These are phyloP conservation scores for Thelonectria olida DNA, from an alignment of 2,329 filamentous ascomycete species.

Conservation along the genomic window DNA sequence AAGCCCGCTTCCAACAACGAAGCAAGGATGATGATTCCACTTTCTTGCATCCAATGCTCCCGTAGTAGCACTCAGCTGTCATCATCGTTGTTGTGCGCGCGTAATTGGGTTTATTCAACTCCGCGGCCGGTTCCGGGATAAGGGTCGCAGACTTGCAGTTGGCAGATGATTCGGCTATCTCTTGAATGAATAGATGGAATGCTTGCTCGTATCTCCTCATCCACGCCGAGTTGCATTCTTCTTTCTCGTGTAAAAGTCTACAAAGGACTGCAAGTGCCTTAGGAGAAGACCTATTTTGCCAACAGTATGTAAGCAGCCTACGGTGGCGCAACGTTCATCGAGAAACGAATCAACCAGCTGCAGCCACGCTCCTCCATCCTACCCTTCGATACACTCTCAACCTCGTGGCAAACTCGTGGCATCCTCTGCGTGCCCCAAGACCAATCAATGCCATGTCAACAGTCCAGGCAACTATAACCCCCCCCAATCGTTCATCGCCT, in stretches of 20 bases:
- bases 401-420: slow-evolving; percentile 1
- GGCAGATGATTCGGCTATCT: not conserved
- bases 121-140: not conserved
- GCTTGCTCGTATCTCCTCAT: too few species aligned
- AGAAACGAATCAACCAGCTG: not conserved
- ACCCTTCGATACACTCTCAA: not conserved
- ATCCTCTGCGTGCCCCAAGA: not conserved
- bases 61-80: too few species aligned
- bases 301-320: not conserved
- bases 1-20: slow-evolving; percentile 2
- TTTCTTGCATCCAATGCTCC: slow-evolving; percentile 9
- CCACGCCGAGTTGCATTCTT: too few species aligned
- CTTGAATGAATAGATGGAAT: too few species aligned
- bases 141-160: not conserved
- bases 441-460: not conserved
- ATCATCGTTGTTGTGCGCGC: too few species aligned
- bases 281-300: too few species aligned
- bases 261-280: too few species aligned
- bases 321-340: not conserved
- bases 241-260: too few species aligned
- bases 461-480: too few species aligned
- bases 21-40: slow-evolving; percentile 14
- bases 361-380: not conserved
- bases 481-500: slow-evolving; percentile 2
- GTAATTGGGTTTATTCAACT: slow-evolving; percentile 6